A percentile compares a stretch with the other conserved stretches of the same genome.
Evolutionary conservation across 2,329 filamentous ascomycete genomes (phyloP).

Genomic region (Colletotrichum orbiculare): DNA sequence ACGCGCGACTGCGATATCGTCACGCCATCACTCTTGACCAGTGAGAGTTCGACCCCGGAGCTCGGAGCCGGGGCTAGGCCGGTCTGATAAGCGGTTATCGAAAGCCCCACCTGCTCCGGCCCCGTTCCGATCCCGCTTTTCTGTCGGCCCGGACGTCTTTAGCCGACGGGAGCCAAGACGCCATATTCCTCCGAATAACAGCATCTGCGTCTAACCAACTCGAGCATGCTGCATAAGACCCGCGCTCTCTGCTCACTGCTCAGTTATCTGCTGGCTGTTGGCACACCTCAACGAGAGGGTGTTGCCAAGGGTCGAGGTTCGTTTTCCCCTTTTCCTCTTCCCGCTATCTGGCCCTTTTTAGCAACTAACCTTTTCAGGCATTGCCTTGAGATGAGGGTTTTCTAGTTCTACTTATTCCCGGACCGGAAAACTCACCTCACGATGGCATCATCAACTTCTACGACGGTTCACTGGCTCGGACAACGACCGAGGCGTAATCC

Average conservation of each 20-base stretch:
- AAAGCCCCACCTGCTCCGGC: neutral
- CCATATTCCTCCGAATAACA: conserved; percentile 1
- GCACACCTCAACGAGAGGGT: no score
- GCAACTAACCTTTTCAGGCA: neutral
- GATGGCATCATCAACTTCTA: neutral
- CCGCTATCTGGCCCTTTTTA: neutral
- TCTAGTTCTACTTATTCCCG: neutral
- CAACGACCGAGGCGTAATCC: neutral
- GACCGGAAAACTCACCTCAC: neutral
- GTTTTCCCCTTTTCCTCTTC: neutral
- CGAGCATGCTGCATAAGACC: neutral
- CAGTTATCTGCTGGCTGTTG: neutral
- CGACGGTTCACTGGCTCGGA: conserved; percentile 7
- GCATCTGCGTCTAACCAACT: neutral
- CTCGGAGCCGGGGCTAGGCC: neutral
- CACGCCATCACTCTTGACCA: conserved; percentile 5
- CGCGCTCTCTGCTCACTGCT: neutral
- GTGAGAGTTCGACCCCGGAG: neutral
- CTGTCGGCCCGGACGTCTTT: conserved; percentile 4
- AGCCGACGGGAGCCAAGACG: conserved; percentile 6
- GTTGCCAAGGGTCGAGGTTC: no score
- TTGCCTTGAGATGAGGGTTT: neutral
- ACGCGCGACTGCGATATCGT: neutral
- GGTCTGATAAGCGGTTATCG: neutral
- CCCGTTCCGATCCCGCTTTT: neutral